Evolutionary conservation across 2,329 filamentous ascomycete genomes (phyloP).

Genomic region (Trichophyton equinum): DNA sequence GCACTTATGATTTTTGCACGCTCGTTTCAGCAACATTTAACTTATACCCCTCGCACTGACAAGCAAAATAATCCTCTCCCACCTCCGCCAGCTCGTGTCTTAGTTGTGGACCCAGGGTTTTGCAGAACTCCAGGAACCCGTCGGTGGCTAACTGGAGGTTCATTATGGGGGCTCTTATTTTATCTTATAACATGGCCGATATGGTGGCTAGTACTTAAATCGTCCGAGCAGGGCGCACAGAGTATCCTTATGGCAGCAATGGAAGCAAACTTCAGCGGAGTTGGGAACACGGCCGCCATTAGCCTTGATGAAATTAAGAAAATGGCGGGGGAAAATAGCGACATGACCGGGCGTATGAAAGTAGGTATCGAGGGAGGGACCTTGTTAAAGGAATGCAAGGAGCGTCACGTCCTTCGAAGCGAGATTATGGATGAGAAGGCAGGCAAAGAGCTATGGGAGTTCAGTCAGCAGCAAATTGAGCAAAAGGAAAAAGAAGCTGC

Average conservation of each 20-base stretch:
- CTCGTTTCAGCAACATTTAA: constrained; percentile 81
- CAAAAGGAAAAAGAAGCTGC: constrained; percentile 69
- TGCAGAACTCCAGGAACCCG: constrained; percentile 76
- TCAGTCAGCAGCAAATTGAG: constrained; percentile 74
- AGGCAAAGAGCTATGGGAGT: constrained; percentile 80
- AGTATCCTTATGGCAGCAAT: constrained; percentile 75
- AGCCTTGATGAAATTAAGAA: not conserved
- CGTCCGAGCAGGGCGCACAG: constrained; percentile 69
- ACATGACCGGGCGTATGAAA: not conserved
- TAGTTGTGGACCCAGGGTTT: constrained; percentile 78
- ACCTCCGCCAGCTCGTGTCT: constrained; percentile 68
- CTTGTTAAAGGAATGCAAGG: constrained; percentile 78
- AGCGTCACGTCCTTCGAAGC: constrained; percentile 55
- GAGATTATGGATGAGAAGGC: constrained; percentile 68
- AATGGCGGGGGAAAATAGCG: not conserved
- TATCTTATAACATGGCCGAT: constrained; percentile 70
- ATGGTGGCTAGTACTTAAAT: constrained; percentile 83
- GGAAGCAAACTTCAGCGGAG: constrained; percentile 58
- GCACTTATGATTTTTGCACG: constrained; percentile 81
- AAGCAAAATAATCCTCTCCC: constrained; percentile 21
- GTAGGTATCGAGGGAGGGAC: constrained; percentile 43
- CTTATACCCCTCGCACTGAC: constrained; percentile 13
- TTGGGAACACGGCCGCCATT: constrained; percentile 18
- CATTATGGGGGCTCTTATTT: constrained; percentile 61
- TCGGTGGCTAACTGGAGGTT: constrained; percentile 75